Evolutionary conservation across 306 rosid species (phyloP).

Genomic region (Senna tora): DNA sequence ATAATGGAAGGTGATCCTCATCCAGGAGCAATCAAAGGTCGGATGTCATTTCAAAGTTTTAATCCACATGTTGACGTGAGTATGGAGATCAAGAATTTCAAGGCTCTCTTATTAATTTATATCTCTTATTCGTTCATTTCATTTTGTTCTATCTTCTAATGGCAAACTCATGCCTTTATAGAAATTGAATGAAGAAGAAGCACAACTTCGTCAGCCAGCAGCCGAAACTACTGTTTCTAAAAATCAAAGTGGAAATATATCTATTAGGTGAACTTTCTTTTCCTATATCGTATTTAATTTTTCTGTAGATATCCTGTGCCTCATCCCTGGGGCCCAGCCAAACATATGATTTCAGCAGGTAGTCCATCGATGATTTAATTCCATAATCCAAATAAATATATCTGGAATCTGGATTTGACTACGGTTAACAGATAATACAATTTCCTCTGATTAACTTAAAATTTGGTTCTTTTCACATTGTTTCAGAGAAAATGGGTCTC

Average conservation of each 20-base stretch:
- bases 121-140: conserved; percentile 4
- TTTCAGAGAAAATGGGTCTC: conserved; percentile 51
- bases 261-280: conserved; percentile 56
- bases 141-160: conserved; percentile 40
- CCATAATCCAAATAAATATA: not conserved
- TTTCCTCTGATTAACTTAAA: not conserved
- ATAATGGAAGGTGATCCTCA: conserved; percentile 91
- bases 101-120: conserved; percentile 11
- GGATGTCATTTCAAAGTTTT: conserved; percentile 85
- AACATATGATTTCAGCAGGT: too few species aligned
- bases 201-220: conserved; percentile 49
- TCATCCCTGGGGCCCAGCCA: not conserved
- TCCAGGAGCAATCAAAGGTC: conserved; percentile 81
- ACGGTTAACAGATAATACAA: not conserved
- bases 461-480: conserved; percentile 32
- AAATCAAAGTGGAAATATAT: conserved; percentile 48
- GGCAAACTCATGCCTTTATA: conserved; percentile 48
- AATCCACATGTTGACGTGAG: conserved; percentile 95
- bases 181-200: conserved; percentile 80
- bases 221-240: conserved; percentile 48
- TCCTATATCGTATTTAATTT: not conserved
- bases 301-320: not conserved
- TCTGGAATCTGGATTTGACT: not conserved
- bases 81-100: conserved; percentile 42
- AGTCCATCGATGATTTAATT: not conserved